Conservation (phyloP, 768 basidiomycete species). For the Hortiboletus flavorubellus region DNA sequence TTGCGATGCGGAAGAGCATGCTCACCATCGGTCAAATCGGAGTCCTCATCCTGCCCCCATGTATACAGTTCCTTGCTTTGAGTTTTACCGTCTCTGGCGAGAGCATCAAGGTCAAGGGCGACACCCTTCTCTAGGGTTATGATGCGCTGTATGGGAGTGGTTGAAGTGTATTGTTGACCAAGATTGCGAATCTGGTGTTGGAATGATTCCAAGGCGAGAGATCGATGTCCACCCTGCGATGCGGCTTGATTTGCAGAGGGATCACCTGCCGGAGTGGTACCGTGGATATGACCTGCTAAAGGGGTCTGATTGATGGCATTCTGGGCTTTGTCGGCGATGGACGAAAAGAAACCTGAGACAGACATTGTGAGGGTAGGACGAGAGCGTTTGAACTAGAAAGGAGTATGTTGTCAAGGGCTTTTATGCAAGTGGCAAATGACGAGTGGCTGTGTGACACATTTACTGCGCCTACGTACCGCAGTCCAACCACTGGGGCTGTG, state of each 20-base stretch:
- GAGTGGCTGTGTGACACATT: constrained; percentile 21
- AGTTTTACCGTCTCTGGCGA: constrained; percentile 61
- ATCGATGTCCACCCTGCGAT: constrained; percentile 43
- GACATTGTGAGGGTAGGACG: constrained; percentile 41
- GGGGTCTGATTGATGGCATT: constrained; percentile 62
- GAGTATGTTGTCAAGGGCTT: constrained; percentile 18
- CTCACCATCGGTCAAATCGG: constrained; percentile 76
- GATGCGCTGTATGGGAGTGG: constrained; percentile 70
- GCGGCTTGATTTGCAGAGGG: constrained; percentile 44
- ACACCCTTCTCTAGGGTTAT: constrained; percentile 78
- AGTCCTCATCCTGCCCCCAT: constrained; percentile 72
- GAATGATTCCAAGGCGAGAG: constrained; percentile 55
- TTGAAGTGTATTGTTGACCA: constrained; percentile 72
- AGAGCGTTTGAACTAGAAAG: neutral
- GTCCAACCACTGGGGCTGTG: neutral
- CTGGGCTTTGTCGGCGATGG: constrained; percentile 76
- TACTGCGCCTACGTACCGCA: constrained; percentile 11
- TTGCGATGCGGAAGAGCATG: neutral
- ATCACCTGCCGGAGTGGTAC: constrained; percentile 33
- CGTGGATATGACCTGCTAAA: constrained; percentile 54
- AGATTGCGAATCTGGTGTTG: constrained; percentile 71
- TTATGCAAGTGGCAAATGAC: constrained; percentile 5
- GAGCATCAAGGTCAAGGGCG: constrained; percentile 67
- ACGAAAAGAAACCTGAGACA: constrained; percentile 58
- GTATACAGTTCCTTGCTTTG: constrained; percentile 83